Base-by-base conservation (phyloP, 2,329 filamentous ascomycete species). In the Fusarium incarnatum region DNA sequence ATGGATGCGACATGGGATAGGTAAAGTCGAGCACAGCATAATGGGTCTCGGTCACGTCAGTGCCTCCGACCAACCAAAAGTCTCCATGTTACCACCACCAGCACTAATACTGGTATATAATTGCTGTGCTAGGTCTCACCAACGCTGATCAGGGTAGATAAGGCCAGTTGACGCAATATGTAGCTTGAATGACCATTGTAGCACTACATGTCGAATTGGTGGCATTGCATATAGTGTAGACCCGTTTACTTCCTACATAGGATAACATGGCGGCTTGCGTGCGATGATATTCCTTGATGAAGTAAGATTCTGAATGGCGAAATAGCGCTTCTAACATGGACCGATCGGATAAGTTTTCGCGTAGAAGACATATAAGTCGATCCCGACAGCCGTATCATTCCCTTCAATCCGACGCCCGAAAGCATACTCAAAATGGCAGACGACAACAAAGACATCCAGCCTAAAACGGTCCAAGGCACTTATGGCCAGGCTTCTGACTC, bases 21-120 rank as follows among this genome's bases (percentile, higher is more conserved):
- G 13, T 8, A 12, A 47, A 28, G 12, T 23, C 37, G 28, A 70
- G 64, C 67, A 70, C 67, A 64, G 45, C 58, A 71, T 70, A 70
- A 55, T 0, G 42, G 63, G 63, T 57, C n/a, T 16, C 6, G 10
- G 63, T 70, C 68, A 70, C 67, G 67, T 71, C 68, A 70, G 20
- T 55, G 23, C 2, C 2, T 5, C 16, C 22, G 16, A 45, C 52
- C 45, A 30, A 44, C 15, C 32, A 62, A 4, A 23, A 46, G 12
- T 0, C 8, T 37, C 10, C 13, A 16, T 23, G 8, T 10, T 15
- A 7, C 8, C 11, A 28, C 7, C 6, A 23, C 6, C 11, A 18
- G 18, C 42, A 52, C 20, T 34, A 32, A 49, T 41, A 6, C 32
- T 16, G 5, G 23, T 13, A 16, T 18, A 71, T 46, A 52, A 62